Base-by-base conservation (phyloP, 805 yeast species). In the Barnettozyma siamensis region DNA sequence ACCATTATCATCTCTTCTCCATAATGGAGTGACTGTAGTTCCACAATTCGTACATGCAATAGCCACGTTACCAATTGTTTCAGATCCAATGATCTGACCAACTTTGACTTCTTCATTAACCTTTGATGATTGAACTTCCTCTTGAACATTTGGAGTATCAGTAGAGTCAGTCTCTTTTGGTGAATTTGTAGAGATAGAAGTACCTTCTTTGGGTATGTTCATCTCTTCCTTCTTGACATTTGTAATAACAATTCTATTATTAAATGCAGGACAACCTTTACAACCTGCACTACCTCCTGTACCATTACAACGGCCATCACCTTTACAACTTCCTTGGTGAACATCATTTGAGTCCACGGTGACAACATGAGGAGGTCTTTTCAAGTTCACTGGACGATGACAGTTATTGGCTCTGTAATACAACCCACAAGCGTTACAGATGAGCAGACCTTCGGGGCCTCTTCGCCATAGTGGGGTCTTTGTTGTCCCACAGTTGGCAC, bases 391-490 rank as follows among this genome's bases (percentile, higher is more conserved):
- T 1, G 98, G 98, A 37, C 98, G 65, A 32, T 85, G 94, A 5
- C 85, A 89, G 18, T 96, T 96, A 55, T 91, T 96, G 15, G 93
- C 73, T 59, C 88, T 88, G 54, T 83, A 69, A 53, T 91, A 89
- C 45, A 91, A 66, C 0, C 98, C 98, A 65, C 98, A 89, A 0
- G 98, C 98, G 60, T 89, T 89, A 63, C 98, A 89, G 45, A 91
- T 69, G 0, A 96, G 89, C 50, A 83, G 78, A 1, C 97, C 97
- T 45, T 81, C 83, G 0, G 94, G 87, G 50, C 88, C 86, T 40
- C 96, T 71, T 49, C 98, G 69, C 98, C 98, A 89, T 23, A 89
- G 63, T 2, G 98, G 98, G 0, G 98, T 89, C 7, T 89, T 88
- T 44, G 73, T 76, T 0, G 98, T 91, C 43, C 78, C 79, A 61